Percentiles rank a stretch among this genome's conserved stretches.
phyloP scores from a whole-genome alignment of 176 grass and related monocot species.

The Avena atlantica region DNA sequence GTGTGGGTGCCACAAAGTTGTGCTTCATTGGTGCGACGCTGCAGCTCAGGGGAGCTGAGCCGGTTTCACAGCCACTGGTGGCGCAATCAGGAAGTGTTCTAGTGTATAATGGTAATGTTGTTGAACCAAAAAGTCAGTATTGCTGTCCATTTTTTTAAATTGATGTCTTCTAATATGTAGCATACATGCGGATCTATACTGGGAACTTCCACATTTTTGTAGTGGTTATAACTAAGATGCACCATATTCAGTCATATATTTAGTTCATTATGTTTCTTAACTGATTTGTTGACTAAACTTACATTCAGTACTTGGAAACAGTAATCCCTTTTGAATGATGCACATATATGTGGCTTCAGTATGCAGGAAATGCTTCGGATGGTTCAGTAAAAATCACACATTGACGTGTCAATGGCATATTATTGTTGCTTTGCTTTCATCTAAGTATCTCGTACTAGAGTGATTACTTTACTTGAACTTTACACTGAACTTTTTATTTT shows the following conservation, averaged over 20 bases:
- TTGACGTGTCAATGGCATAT: neutral
- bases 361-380: neutral
- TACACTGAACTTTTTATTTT: neutral
- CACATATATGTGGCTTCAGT: neutral
- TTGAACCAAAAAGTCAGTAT: neutral
- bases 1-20: slow-evolving; percentile 37
- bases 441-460: neutral
- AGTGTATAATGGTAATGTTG: slow-evolving; percentile 81
- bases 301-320: neutral
- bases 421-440: slow-evolving; percentile 9
- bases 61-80: slow-evolving; percentile 64
- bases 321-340: slow-evolving; percentile 8
- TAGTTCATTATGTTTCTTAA: slow-evolving; percentile 3
- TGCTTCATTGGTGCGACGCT: slow-evolving; percentile 73
- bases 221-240: neutral
- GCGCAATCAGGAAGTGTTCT: slow-evolving; percentile 69
- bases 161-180: neutral
- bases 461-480: slow-evolving; percentile 8
- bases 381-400: neutral
- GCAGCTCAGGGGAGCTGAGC: slow-evolving; percentile 75
- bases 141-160: neutral
- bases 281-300: neutral
- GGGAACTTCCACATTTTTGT: neutral
- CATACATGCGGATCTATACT: neutral
- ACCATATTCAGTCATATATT: neutral